These are phyloP conservation scores for Clarireedia homoeocarpa DNA, from an alignment of 2,329 filamentous ascomycete genomes.

Conservation along the genomic window DNA sequence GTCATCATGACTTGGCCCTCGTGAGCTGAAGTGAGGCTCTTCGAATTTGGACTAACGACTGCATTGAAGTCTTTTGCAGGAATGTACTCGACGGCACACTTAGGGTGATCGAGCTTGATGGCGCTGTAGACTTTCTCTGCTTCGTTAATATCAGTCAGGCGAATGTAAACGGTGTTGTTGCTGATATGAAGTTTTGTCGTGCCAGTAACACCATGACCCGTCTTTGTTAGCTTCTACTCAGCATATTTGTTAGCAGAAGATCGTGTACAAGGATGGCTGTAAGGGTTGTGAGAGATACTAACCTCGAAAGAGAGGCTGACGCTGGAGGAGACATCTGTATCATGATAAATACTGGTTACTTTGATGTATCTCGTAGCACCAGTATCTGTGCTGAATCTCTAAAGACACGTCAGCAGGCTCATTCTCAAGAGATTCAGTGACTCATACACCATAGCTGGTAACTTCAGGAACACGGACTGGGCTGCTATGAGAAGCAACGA, in stretches of 20 bases:
- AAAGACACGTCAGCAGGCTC: background rate
- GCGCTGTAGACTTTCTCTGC: conserved; percentile 18
- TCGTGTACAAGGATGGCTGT: background rate
- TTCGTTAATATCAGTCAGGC: conserved; percentile 21
- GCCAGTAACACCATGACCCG: conserved; percentile 10
- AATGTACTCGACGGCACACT: conserved; percentile 24
- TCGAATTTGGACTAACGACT: conserved; percentile 14
- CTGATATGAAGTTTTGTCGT: conserved; percentile 7
- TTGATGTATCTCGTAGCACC: conserved; percentile 23
- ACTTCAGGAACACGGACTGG: conserved; percentile 3
- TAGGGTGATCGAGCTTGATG: conserved; percentile 15
- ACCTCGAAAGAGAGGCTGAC: conserved; percentile 20
- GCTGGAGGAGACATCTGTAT: conserved; percentile 12
- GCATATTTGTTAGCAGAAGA: background rate
- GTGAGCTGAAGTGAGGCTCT: conserved; percentile 32
- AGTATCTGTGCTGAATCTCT: conserved; percentile 26
- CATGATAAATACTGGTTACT: conserved; percentile 19
- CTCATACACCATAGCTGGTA: conserved; percentile 8
- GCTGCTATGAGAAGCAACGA: conserved; percentile 3
- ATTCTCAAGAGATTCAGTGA: background rate
- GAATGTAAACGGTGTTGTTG: conserved; percentile 17
- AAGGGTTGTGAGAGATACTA: background rate
- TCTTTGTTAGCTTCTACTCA: conserved; percentile 14
- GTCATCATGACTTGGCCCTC: conserved; percentile 49
- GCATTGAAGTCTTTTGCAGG: conserved; percentile 12